Percentiles rank a stretch among this genome's conserved stretches.
Evolutionary conservation across 441 rosid species (phyloP).

Genomic region (Isatis lusitanica): DNA sequence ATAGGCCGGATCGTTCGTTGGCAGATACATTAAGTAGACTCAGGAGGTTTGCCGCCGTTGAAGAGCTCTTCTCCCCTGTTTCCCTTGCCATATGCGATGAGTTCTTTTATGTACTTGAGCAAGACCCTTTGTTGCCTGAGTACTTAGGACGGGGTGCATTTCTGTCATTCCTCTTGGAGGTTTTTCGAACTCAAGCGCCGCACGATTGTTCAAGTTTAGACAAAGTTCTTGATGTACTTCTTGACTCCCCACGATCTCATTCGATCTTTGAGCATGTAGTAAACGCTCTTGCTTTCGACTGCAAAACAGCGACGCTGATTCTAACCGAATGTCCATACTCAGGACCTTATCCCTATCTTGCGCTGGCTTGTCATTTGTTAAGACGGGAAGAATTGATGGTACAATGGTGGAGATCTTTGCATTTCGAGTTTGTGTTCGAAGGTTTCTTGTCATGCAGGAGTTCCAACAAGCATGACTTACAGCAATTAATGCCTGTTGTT

Average conservation of each 20-base stretch:
- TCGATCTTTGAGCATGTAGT: constrained; percentile 62
- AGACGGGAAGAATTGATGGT: constrained; percentile 77
- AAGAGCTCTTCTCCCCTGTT: constrained; percentile 74
- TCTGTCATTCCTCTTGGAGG: constrained; percentile 76
- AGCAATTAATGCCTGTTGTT: constrained; percentile 83
- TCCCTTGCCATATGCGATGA: constrained; percentile 75
- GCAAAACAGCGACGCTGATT: constrained; percentile 69
- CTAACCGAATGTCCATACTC: constrained; percentile 90
- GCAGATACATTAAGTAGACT: constrained; percentile 75
- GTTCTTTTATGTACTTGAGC: constrained; percentile 61
- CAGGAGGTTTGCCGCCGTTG: constrained; percentile 73
- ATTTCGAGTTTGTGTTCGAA: constrained; percentile 83
- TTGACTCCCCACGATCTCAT: constrained; percentile 63
- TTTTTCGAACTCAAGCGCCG: constrained; percentile 68
- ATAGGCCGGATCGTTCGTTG: constrained; percentile 58
- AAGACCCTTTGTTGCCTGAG: constrained; percentile 56
- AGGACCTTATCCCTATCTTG: constrained; percentile 87
- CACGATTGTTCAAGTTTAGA: constrained; percentile 79
- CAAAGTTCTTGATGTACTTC: constrained; percentile 66
- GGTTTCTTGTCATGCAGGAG: constrained; percentile 79
- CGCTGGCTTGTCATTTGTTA: constrained; percentile 82
- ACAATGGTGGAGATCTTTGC: constrained; percentile 80
- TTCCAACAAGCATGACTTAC: constrained; percentile 88
- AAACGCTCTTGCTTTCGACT: constrained; percentile 74
- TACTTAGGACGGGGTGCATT: constrained; percentile 81